These are phyloP conservation scores for Hericium coralloides DNA, from an alignment of 768 basidiomycete species.

Conservation along the genomic window DNA sequence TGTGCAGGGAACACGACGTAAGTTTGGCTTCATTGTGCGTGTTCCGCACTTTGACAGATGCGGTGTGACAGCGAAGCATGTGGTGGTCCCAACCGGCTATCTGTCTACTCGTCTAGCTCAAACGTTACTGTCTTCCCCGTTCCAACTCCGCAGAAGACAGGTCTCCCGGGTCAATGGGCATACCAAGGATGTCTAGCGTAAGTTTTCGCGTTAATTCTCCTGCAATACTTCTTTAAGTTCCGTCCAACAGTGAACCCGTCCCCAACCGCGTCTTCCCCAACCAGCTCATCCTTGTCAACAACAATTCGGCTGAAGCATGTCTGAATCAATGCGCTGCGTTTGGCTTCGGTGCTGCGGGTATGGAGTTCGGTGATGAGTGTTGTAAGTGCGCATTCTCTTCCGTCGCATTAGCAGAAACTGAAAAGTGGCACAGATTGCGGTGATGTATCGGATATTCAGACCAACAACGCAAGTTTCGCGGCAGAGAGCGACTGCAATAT, in stretches of 20 bases:
- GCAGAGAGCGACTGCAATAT: slow-evolving; percentile 32
- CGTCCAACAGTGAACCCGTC: slow-evolving; percentile 35
- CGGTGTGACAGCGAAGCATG: slow-evolving; percentile 45
- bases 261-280: slow-evolving; percentile 47
- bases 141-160: slow-evolving; percentile 44
- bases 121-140: slow-evolving; percentile 49
- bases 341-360: slow-evolving; percentile 63
- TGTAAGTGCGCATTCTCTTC: slow-evolving; percentile 33
- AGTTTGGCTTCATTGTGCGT: slow-evolving; percentile 15
- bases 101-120: slow-evolving; percentile 50
- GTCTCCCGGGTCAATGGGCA: slow-evolving; percentile 52
- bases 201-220: slow-evolving; percentile 10
- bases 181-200: slow-evolving; percentile 65
- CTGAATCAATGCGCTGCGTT: slow-evolving; percentile 60
- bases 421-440: slow-evolving; percentile 48
- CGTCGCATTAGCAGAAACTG: background rate
- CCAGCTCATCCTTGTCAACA: slow-evolving; percentile 46
- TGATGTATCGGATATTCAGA: slow-evolving; percentile 44
- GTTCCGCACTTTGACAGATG: background rate
- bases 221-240: background rate
- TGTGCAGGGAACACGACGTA: slow-evolving; percentile 65
- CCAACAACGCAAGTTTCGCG: slow-evolving; percentile 23
- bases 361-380: slow-evolving; percentile 66
- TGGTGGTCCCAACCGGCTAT: slow-evolving; percentile 65
- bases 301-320: slow-evolving; percentile 59